Evolutionary conservation across 202 grass and related monocot genomes (phyloP).

Genomic region (Setaria viridis): DNA sequence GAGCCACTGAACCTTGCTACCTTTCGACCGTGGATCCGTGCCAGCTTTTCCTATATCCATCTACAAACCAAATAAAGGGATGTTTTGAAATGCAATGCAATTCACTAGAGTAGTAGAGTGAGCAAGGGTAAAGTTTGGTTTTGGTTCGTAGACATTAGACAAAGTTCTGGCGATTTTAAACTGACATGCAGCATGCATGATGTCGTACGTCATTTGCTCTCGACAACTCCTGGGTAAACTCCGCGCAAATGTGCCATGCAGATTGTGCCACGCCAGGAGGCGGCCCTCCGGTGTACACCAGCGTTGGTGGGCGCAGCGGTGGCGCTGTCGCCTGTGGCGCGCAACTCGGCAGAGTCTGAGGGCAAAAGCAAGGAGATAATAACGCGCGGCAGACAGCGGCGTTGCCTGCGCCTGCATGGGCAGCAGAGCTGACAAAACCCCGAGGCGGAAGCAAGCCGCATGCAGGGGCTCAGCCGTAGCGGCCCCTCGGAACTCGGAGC

Average conservation of each 20-base stretch:
- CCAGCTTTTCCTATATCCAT: too few species aligned
- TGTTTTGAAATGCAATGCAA: not conserved
- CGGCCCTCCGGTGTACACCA: not conserved
- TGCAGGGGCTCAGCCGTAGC: slow-evolving; percentile 37
- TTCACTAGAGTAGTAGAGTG: not conserved
- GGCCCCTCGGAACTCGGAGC: slow-evolving; percentile 54
- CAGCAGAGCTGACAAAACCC: slow-evolving; percentile 43
- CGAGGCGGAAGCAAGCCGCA: slow-evolving; percentile 43
- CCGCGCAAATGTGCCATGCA: not conserved
- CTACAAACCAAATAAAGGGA: too few species aligned
- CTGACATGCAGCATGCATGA: not conserved
- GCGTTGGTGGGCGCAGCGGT: not conserved
- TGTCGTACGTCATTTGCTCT: not conserved
- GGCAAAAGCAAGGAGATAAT: slow-evolving; percentile 35
- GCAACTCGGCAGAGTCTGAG: not conserved
- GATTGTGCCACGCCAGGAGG: not conserved
- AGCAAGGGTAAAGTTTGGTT: not conserved
- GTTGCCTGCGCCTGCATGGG: not conserved
- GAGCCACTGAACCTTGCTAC: too few species aligned
- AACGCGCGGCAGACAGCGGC: slow-evolving; percentile 37
- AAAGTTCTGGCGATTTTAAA: not conserved
- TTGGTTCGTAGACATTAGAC: not conserved
- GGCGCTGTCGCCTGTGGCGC: not conserved
- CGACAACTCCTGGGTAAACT: not conserved
- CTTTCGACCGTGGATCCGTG: too few species aligned